Evolutionary conservation across 257 asterid species (phyloP).

Genomic region (Henckelia pumila): DNA sequence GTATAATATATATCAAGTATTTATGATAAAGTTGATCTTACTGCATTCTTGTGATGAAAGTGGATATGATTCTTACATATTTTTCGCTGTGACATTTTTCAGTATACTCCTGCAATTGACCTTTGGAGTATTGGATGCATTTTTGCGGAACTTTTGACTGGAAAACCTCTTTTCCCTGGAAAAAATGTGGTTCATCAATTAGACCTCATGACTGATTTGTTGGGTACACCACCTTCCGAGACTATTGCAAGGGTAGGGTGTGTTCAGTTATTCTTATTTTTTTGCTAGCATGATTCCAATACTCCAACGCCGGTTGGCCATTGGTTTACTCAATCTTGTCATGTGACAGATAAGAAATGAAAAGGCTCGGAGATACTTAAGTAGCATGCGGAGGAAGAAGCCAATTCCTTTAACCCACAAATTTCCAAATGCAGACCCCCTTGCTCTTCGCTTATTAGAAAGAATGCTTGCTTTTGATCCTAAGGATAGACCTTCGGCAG

Average conservation of each 20-base stretch:
- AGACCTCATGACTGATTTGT: conserved; percentile 88
- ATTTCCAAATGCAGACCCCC: conserved; percentile 86
- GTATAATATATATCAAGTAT: background rate
- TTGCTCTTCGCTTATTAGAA: conserved; percentile 82
- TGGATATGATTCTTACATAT: conserved; percentile 14
- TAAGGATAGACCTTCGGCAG: conserved; percentile 89
- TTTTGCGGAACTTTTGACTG: conserved; percentile 88
- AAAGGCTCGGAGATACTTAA: conserved; percentile 93
- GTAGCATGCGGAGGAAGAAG: conserved; percentile 95
- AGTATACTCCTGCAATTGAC: conserved; percentile 98
- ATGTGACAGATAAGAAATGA: conserved; percentile 84
- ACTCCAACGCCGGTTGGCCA: conserved; percentile 11
- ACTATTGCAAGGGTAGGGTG: conserved; percentile 95
- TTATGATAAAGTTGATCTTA: conserved; percentile 5
- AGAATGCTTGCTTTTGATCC: conserved; percentile 98
- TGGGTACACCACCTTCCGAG: conserved; percentile 93
- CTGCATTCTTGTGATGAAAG: background rate
- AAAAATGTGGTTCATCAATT: conserved; percentile 96
- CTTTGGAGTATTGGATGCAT: conserved; percentile 99
- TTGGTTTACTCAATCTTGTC: conserved; percentile 22
- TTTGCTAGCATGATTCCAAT: background rate
- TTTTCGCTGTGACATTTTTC: conserved; percentile 24
- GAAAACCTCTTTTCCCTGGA: conserved; percentile 94
- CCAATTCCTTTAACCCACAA: conserved; percentile 73
- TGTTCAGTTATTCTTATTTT: conserved; percentile 13